Conservation (phyloP, 495 filamentous ascomycete genomes). For the Penicillium nucicola region DNA sequence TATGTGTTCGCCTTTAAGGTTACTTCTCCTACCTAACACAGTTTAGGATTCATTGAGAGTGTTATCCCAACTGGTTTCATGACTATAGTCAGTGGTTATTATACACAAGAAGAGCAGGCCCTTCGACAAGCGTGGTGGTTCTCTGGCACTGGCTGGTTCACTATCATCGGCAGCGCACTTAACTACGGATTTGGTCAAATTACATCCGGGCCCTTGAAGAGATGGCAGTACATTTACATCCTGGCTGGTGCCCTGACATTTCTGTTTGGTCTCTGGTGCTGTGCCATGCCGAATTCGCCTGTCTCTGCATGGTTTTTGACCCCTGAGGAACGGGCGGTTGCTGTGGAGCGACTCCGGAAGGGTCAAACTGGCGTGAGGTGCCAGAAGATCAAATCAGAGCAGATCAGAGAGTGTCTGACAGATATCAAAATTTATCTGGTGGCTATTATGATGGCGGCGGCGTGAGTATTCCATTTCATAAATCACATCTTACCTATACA, state of each 20-base stretch:
- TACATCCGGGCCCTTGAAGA: constrained; percentile 44
- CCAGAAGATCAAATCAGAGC: constrained; percentile 47
- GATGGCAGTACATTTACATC: constrained; percentile 71
- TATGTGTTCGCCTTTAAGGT: constrained; percentile 1
- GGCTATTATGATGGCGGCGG: constrained; percentile 55
- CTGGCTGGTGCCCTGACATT: constrained; percentile 62
- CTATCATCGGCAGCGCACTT: constrained; percentile 62
- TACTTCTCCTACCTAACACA: not conserved
- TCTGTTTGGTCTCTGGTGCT: constrained; percentile 62
- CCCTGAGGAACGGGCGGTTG: constrained; percentile 47
- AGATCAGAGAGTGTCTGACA: constrained; percentile 46
- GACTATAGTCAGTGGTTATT: constrained; percentile 61
- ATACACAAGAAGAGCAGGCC: constrained; percentile 65
- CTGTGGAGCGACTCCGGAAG: constrained; percentile 50
- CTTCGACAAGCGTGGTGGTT: constrained; percentile 71
- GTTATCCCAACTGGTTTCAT: constrained; percentile 69
- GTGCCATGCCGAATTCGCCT: constrained; percentile 50
- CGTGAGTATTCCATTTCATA: constrained; percentile 27
- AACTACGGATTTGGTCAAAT: constrained; percentile 73
- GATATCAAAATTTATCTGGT: constrained; percentile 54
- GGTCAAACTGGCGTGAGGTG: constrained; percentile 53
- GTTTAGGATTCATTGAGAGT: constrained; percentile 59
- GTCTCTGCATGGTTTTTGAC: constrained; percentile 54
- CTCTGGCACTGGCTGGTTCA: constrained; percentile 62
- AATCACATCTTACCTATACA: not conserved